A percentile compares a stretch with the other conserved stretches of the same genome.
Evolutionary conservation across 768 basidiomycete species (phyloP).

Genomic region (Podaxis pistillaris): DNA sequence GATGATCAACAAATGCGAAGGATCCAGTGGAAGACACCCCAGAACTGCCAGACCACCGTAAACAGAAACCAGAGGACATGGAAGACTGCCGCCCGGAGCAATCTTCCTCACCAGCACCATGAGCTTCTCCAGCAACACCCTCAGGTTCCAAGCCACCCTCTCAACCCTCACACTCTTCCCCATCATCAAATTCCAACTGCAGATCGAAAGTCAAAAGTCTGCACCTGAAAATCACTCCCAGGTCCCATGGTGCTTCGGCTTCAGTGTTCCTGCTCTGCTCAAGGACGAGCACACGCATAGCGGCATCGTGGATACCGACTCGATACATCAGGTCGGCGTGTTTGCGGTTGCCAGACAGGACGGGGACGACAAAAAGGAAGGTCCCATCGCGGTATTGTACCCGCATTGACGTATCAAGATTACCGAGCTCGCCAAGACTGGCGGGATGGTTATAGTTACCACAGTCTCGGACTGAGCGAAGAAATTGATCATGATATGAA

Average conservation of each 20-base stretch:
- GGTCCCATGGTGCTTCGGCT: constrained; percentile 93
- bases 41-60: not conserved
- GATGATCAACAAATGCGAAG: constrained; percentile 6
- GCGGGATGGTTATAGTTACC: constrained; percentile 24
- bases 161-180: constrained; percentile 21
- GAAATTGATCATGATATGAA: constrained; percentile 13
- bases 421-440: constrained; percentile 79
- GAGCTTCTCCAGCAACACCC: constrained; percentile 17
- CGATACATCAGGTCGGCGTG: constrained; percentile 91
- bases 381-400: constrained; percentile 92
- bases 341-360: constrained; percentile 60
- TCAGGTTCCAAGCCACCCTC: constrained; percentile 20
- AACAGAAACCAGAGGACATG: constrained; percentile 1
- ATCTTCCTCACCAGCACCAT: constrained; percentile 17
- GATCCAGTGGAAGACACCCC: not conserved
- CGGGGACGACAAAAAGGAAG: constrained; percentile 74
- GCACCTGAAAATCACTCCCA: constrained; percentile 92
- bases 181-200: constrained; percentile 32
- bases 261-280: constrained; percentile 87
- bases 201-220: constrained; percentile 74
- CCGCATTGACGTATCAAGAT: constrained; percentile 90
- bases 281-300: constrained; percentile 92
- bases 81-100: not conserved
- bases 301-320: constrained; percentile 85
- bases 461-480: constrained; percentile 13